phyloP scores from a whole-genome alignment of 805 yeast genomes.

The Komagataella mondaviorum region DNA sequence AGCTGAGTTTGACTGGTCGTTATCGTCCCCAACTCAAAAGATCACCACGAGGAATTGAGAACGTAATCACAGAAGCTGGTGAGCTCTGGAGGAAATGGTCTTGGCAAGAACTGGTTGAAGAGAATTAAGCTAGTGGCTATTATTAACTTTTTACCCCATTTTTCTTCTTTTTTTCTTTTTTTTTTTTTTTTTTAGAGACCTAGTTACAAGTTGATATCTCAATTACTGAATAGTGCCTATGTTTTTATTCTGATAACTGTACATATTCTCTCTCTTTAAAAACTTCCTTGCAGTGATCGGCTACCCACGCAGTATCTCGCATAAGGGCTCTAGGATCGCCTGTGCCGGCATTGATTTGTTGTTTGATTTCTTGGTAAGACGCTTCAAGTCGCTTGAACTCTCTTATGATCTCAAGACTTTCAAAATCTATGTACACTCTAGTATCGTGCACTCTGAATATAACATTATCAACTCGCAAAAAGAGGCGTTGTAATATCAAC shows the following conservation, averaged over 20 bases:
- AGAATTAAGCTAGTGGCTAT: conserved; percentile 4
- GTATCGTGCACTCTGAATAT: conserved; percentile 76
- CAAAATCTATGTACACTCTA: conserved; percentile 69
- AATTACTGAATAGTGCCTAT: neutral
- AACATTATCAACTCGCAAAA: conserved; percentile 83
- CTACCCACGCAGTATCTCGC: conserved; percentile 82
- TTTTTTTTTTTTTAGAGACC: neutral
- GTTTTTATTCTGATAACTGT: conserved; percentile 9
- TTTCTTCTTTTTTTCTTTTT: neutral
- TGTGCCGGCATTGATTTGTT: conserved; percentile 24
- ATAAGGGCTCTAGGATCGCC: conserved; percentile 59
- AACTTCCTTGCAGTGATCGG: conserved; percentile 21
- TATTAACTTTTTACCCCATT: too few species aligned
- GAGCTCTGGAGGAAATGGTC: conserved; percentile 82
- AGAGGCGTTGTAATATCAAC: conserved; percentile 62
- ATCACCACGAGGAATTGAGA: conserved; percentile 43
- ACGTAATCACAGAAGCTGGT: conserved; percentile 65
- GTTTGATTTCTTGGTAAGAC: conserved; percentile 30
- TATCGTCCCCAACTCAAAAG: neutral
- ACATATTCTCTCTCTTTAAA: conserved; percentile 1
- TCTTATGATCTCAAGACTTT: conserved; percentile 46
- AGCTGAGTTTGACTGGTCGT: neutral
- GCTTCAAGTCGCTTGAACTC: conserved; percentile 67
- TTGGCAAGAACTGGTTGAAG: conserved; percentile 44
- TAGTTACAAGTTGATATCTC: neutral